phyloP scores from a whole-genome alignment of 306 rosid species.

The Malus sylvestris region DNA sequence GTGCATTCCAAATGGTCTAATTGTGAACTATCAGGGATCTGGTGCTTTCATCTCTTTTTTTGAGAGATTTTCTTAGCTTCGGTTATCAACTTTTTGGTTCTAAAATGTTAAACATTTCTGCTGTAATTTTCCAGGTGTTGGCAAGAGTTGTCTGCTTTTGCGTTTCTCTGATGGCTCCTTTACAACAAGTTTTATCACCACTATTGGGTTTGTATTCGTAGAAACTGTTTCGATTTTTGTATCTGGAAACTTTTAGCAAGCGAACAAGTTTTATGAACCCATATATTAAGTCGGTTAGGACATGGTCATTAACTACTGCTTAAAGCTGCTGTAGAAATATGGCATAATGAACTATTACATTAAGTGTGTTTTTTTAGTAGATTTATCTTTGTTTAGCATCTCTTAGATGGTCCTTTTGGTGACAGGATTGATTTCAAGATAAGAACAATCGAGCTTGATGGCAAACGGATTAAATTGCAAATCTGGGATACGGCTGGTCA shows the following conservation, averaged over 20 bases:
- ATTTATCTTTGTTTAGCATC: constrained; percentile 2
- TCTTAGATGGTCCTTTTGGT: constrained; percentile 4
- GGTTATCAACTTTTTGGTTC: background rate
- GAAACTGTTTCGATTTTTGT: background rate
- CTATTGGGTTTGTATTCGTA: constrained; percentile 65
- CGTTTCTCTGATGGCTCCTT: constrained; percentile 88
- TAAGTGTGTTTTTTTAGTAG: background rate
- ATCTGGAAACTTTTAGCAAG: background rate
- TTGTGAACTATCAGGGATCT: background rate
- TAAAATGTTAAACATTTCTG: constrained; percentile 1
- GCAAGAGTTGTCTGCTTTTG: constrained; percentile 80
- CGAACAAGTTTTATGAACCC: background rate
- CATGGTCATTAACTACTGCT: background rate
- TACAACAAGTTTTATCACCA: constrained; percentile 72
- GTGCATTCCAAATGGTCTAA: background rate
- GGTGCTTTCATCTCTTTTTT: background rate
- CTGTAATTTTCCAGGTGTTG: constrained; percentile 53
- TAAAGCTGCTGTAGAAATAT: background rate
- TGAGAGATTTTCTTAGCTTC: background rate
- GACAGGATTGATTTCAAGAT: constrained; percentile 82
- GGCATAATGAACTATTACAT: background rate
- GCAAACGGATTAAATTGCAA: constrained; percentile 70
- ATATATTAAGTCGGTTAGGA: background rate
- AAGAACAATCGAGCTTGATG: constrained; percentile 82
- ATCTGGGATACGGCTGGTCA: constrained; percentile 94